Evolutionary conservation across 345 rosid species (phyloP), one percentile per base, ranked within the genome.

Genomic region (Brassica incana): DNA sequence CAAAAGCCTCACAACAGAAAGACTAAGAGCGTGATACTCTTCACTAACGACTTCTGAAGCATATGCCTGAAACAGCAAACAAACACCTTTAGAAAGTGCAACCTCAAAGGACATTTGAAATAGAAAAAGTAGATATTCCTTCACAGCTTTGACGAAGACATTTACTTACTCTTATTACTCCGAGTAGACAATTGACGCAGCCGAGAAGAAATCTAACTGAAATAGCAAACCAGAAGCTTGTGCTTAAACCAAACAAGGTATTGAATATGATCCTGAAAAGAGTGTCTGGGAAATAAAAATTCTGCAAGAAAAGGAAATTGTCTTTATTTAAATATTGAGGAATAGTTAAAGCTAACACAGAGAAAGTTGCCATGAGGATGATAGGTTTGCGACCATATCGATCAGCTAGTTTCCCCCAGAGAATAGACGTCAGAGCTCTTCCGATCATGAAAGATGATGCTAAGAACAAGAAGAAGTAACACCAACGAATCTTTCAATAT

Each of bases 401-500:
- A 84, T 92, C 95, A n/a, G 95, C 92, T 69, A 90, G 63, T 71
- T 88, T 67, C 58, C 97, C 97, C 97, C 95, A 89, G 56, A 83
- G 38, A 40, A 92, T 67, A 36, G 92, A 92, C 65, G 97, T 92
- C 83, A 89, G 81, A 56, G 92, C 91, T 85, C 97, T 88, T 81
- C 97, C 97, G 54, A 92, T 77, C 97, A 90, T 92, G 78, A 89
- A 92, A 20, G 97, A 88, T 78, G 95, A 87, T 71, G 90, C 97
- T 92, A 75, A 77, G 7, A 4, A 23, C 50, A 62, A 68, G 38
- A 1, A 67, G 3, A 16, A 2, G 3, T 29, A 58, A 58, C 48
- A 70, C 10, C n/a, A 60, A 25, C 15, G 65, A 12, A 4, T 25
- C 15, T 25, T 60, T 23, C 67, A 61, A 43, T 61, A 73, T 62